phyloP scores from a whole-genome alignment of 78 protist species.

The Dictyostelium citrinum region DNA sequence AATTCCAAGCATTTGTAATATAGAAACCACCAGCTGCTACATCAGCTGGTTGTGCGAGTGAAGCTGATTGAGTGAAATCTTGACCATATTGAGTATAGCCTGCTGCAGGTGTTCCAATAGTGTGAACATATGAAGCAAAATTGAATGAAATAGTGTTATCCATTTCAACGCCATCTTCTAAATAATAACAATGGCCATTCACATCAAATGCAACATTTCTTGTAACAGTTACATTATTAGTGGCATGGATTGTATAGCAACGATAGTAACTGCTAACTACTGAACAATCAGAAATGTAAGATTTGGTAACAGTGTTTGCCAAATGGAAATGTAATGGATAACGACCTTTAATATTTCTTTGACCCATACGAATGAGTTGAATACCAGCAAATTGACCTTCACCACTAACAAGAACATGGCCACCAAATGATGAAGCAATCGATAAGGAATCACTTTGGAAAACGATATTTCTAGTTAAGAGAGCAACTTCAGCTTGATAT shows the following conservation, averaged over 20 bases:
- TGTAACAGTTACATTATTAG: constrained; percentile 31
- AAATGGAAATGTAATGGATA: constrained; percentile 85
- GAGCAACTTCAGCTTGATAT: constrained; percentile 86
- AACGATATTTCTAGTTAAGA: constrained; percentile 47
- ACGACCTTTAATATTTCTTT: constrained; percentile 55
- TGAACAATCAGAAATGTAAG: constrained; percentile 54
- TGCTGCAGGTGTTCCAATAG: constrained; percentile 64
- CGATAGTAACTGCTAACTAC: constrained; percentile 40
- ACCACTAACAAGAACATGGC: constrained; percentile 37
- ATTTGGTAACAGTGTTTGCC: neutral
- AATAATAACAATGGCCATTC: constrained; percentile 83
- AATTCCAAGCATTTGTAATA: constrained; percentile 3
- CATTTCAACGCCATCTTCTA: constrained; percentile 88
- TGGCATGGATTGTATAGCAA: constrained; percentile 82
- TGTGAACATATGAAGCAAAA: constrained; percentile 71
- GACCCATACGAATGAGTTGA: constrained; percentile 82
- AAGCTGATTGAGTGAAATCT: neutral
- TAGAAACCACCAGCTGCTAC: constrained; percentile 67
- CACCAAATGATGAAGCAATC: constrained; percentile 12
- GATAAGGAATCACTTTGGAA: neutral
- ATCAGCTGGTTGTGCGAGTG: constrained; percentile 83
- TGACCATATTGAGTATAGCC: constrained; percentile 68
- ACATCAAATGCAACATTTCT: constrained; percentile 78
- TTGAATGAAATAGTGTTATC: constrained; percentile 73
- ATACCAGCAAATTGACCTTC: constrained; percentile 76